Conservation (phyloP, 1,284 basidiomycete species). For the Cystobasidium pallidum region DNA sequence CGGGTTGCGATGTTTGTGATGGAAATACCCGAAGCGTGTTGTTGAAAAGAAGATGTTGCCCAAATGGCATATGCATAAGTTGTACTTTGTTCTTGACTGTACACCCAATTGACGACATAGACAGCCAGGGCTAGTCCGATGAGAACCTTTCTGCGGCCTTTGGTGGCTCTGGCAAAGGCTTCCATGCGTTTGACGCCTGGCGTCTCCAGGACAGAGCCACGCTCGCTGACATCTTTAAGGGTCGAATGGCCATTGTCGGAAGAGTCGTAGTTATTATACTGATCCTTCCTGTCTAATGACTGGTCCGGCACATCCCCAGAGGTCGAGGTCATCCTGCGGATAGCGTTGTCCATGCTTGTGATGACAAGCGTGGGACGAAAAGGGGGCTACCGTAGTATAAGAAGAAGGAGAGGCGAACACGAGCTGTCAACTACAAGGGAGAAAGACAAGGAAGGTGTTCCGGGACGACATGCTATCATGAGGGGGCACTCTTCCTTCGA, state of each 20-base stretch:
- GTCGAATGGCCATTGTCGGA: conserved; percentile 7
- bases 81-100: conserved; percentile 25
- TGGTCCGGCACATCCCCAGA: neutral
- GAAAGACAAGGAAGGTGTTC: neutral
- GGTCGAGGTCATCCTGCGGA: conserved; percentile 2
- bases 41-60: conserved; percentile 30
- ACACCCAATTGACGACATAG: conserved; percentile 7
- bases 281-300: neutral
- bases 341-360: neutral
- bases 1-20: conserved; percentile 35
- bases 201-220: neutral
- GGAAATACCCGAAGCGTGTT: conserved; percentile 38
- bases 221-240: neutral
- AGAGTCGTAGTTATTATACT: neutral
- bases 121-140: conserved; percentile 19
- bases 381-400: neutral
- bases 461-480: neutral
- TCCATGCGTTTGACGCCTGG: conserved; percentile 14
- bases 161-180: conserved; percentile 15
- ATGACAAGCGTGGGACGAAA: too few species aligned
- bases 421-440: neutral
- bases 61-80: conserved; percentile 37
- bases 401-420: neutral
- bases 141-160: conserved; percentile 6
- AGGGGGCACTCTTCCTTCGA: too few species aligned